Evolutionary conservation across 23 red algal genomes (phyloP), one percentile per base, ranked within the genome.

Genomic region (Agarophyton chilense): DNA sequence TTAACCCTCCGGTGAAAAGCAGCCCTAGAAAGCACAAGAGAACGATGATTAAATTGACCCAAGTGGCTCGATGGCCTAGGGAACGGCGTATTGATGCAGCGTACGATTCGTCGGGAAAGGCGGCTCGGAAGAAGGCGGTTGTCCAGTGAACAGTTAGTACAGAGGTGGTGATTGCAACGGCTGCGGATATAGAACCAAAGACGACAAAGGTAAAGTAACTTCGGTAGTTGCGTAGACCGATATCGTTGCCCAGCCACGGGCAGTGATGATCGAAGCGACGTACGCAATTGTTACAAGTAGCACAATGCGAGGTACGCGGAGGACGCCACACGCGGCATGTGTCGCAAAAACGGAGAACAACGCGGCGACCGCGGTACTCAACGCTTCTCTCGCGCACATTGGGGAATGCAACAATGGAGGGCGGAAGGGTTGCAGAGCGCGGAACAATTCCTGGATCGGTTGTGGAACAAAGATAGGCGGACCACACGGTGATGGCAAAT

Each of bases 181-280:
- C 60, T 10, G 79, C 94, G 26, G 85, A 74, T 29, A 95, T 28
- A 10, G 73, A 63, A 19, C 79, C 77, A 25, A 81, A 73, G 19
- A 70, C 62, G 34, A 95, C 85, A 88, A 98, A 98, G 36, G 91
- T 60, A 61, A 89, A 92, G 57, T 93, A 99, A 21, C 83, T 87
- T 22, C 94, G 90, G 64, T 99, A 99, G 58, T 96, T 99, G 26
- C 97, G 97, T 22, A 88, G 53, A 1, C 97, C 97, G 21, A 99
- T 84, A 75, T 94, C 95, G 45, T 90, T 94, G 62, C 89, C 88
- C 43, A 95, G 74, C 83, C 87, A 99, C 0, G 97, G 97, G 89
- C 97, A 99, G 71, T 99, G 97, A 57, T 99, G 97, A 70, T 99
- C 97, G 88, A 99, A 99, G 33, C 94, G 79, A 24, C 95, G 88